Conservation (phyloP, 192 early-diverging fungal species). For the Mortierella antarctica region DNA sequence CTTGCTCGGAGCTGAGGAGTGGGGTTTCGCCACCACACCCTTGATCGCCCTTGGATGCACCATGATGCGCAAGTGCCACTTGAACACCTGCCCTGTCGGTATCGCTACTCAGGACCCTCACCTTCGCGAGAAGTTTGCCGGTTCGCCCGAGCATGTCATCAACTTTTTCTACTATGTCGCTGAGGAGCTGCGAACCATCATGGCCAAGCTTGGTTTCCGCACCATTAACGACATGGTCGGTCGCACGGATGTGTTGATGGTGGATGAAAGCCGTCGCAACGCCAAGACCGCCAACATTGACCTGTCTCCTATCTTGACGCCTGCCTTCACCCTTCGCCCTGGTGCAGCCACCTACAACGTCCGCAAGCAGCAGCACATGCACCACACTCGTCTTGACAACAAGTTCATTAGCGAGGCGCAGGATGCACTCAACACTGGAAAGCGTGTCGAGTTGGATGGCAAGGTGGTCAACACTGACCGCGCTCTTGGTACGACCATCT, state of each 20-base stretch:
- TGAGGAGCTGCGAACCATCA: conserved; percentile 91
- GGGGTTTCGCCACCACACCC: conserved; percentile 99
- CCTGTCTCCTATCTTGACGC: conserved; percentile 86
- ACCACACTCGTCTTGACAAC: conserved; percentile 89
- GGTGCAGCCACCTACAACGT: conserved; percentile 88
- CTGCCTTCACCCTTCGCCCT: conserved; percentile 87
- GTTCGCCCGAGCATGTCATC: conserved; percentile 95
- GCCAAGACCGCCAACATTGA: conserved; percentile 91
- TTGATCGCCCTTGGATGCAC: conserved; percentile 96
- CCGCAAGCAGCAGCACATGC: conserved; percentile 88
- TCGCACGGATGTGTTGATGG: conserved; percentile 84
- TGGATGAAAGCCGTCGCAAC: conserved; percentile 79
- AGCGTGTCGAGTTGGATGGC: conserved; percentile 67
- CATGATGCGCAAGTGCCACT: conserved; percentile 93
- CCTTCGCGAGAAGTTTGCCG: conserved; percentile 94
- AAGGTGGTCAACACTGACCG: conserved; percentile 95
- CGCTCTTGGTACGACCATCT: conserved; percentile 91
- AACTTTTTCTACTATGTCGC: conserved; percentile 99
- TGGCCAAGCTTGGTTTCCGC: conserved; percentile 95
- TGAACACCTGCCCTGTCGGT: conserved; percentile 97
- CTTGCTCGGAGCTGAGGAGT: conserved; percentile 98
- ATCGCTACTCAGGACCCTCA: conserved; percentile 97
- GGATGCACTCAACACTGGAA: conserved; percentile 69
- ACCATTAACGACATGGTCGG: conserved; percentile 98
- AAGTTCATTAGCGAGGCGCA: conserved; percentile 86